These are phyloP conservation scores for Coriolopsis trogii DNA, from an alignment of 1,284 basidiomycete genomes.

Conservation along the genomic window DNA sequence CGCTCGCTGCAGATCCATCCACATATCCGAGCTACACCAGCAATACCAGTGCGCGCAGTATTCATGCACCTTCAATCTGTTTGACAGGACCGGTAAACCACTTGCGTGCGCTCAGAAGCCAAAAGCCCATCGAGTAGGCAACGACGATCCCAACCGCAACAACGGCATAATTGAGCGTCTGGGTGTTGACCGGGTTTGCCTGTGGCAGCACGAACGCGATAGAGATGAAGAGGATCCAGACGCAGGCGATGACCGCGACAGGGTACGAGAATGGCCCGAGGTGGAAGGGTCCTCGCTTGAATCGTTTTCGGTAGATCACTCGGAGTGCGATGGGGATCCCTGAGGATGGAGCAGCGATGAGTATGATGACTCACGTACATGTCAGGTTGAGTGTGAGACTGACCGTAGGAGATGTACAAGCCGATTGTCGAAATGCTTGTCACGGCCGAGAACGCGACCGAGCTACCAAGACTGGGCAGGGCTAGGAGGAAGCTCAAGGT, in stretches of 20 bases:
- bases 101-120: slow-evolving; percentile 67
- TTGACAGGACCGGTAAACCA: slow-evolving; percentile 72
- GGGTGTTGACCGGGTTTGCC: slow-evolving; percentile 65
- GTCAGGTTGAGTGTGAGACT: slow-evolving; percentile 9
- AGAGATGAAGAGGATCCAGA: slow-evolving; percentile 66
- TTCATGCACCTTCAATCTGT: slow-evolving; percentile 67
- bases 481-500: slow-evolving; percentile 74
- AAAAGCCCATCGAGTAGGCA: slow-evolving; percentile 61
- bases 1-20: too few relatives aligned
- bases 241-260: slow-evolving; percentile 52
- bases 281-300: slow-evolving; percentile 73
- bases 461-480: slow-evolving; percentile 69
- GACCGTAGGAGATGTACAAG: slow-evolving; percentile 74
- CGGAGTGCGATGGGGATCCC: slow-evolving; percentile 71
- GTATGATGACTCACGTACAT: neutral
- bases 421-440: slow-evolving; percentile 80
- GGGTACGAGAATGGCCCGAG: slow-evolving; percentile 63
- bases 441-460: slow-evolving; percentile 74
- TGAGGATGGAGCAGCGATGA: slow-evolving; percentile 25
- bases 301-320: slow-evolving; percentile 59
- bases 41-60: too few relatives aligned
- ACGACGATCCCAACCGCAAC: slow-evolving; percentile 76
- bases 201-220: slow-evolving; percentile 71
- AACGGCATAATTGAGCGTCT: slow-evolving; percentile 74
- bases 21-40: too few relatives aligned